These are phyloP conservation scores for Litsea cubeba DNA, from an alignment of 164 flowering plant species.

Conservation along the genomic window DNA sequence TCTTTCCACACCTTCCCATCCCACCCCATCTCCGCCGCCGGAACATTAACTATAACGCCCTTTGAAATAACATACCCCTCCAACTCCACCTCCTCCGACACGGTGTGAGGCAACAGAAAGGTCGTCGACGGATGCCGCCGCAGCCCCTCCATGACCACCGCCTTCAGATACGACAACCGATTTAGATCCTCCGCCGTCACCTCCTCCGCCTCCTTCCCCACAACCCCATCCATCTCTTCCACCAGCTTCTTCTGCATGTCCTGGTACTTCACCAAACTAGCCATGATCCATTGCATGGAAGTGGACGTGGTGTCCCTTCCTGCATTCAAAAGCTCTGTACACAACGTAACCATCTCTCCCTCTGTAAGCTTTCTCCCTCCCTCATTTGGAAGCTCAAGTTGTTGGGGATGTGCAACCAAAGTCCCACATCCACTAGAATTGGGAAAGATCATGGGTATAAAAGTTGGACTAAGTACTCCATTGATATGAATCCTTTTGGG, in stretches of 20 bases:
- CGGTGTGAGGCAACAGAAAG: conserved; percentile 27
- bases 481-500: too few species aligned
- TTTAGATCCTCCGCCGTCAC: conserved; percentile 27
- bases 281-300: conserved; percentile 33
- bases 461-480: too few species aligned
- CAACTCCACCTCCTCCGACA: conserved; percentile 12
- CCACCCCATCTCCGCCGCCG: conserved; percentile 27
- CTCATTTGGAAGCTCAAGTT: conserved; percentile 28
- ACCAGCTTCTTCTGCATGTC: conserved; percentile 28
- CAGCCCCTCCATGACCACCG: conserved; percentile 35
- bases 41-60: conserved; percentile 22
- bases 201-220: conserved; percentile 7
- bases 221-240: conserved; percentile 22
- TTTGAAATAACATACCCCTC: conserved; percentile 30
- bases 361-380: conserved; percentile 24
- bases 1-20: conserved; percentile 21
- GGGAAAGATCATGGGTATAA: too few species aligned
- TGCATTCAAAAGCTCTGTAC: conserved; percentile 27
- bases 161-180: conserved; percentile 30
- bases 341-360: conserved; percentile 17
- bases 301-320: conserved; percentile 29
- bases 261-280: conserved; percentile 36
- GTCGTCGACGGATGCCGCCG: conserved; percentile 39
- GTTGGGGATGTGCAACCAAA: too few species aligned
- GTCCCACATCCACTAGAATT: too few species aligned